Evolutionary conservation across 306 rosid genomes (phyloP).

Genomic region (Ormosia semicastrata): DNA sequence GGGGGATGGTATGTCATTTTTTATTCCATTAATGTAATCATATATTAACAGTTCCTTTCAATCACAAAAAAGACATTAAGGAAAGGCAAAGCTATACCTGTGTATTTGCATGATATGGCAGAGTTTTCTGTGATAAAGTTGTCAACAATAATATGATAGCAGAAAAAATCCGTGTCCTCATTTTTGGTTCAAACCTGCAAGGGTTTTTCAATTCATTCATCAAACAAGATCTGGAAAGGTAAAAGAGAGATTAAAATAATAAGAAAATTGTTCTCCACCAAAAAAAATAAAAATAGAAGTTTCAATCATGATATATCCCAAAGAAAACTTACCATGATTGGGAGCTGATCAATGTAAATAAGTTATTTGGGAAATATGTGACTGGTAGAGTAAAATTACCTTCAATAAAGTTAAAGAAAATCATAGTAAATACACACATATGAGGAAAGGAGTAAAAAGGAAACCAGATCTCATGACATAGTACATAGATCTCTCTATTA

Average conservation of each 20-base stretch:
- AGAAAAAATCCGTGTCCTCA: conserved; percentile 58
- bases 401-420: conserved; percentile 41
- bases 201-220: conserved; percentile 28
- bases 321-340: conserved; percentile 62
- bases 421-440: conserved; percentile 19
- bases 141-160: conserved; percentile 60
- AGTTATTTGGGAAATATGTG: conserved; percentile 53
- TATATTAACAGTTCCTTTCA: not conserved
- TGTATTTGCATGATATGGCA: conserved; percentile 67
- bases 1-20: not conserved
- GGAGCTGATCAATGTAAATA: conserved; percentile 49
- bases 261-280: not conserved
- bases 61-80: not conserved
- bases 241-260: not conserved
- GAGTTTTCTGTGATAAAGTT: conserved; percentile 65
- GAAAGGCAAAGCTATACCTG: conserved; percentile 47
- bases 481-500: not conserved
- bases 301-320: conserved; percentile 26
- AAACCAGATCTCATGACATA: conserved; percentile 8
- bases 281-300: not conserved
- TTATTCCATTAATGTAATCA: conserved; percentile 10
- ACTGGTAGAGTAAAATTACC: conserved; percentile 63
- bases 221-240: conserved; percentile 13
- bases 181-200: conserved; percentile 72
- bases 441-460: conserved; percentile 19